These are phyloP conservation scores for Bruguiera hainesii DNA, from an alignment of 441 rosid genomes.

Conservation along the genomic window DNA sequence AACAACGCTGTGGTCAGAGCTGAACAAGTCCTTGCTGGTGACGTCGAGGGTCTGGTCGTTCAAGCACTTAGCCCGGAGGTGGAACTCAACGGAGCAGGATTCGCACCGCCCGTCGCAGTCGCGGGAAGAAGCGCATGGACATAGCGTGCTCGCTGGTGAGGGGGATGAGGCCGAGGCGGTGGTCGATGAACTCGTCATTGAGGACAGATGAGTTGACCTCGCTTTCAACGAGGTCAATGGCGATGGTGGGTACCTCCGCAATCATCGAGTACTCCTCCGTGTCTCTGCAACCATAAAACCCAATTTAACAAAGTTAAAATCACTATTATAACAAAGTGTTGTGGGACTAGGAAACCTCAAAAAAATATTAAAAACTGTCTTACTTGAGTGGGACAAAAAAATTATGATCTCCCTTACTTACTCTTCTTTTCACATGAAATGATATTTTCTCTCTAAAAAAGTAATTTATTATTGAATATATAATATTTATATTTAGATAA, in stretches of 20 bases:
- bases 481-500: too few relatives aligned
- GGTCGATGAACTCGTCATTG: conserved; percentile 94
- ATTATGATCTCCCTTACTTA: too few relatives aligned
- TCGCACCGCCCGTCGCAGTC: conserved; percentile 98
- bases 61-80: conserved; percentile 68
- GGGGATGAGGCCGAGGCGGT: conserved; percentile 88
- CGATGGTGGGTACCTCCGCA: conserved; percentile 90
- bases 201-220: conserved; percentile 93
- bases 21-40: conserved; percentile 71
- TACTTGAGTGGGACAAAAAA: too few relatives aligned
- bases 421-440: too few relatives aligned
- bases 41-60: conserved; percentile 87
- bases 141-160: conserved; percentile 84
- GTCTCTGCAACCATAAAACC: too few relatives aligned
- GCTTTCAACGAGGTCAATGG: conserved; percentile 94
- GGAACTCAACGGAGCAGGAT: conserved; percentile 94
- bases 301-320: too few relatives aligned
- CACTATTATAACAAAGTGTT: too few relatives aligned
- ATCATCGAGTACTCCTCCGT: conserved; percentile 17
- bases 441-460: too few relatives aligned
- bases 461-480: too few relatives aligned
- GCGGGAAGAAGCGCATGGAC: conserved; percentile 90
- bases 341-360: too few relatives aligned
- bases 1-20: conserved; percentile 77
- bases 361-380: too few relatives aligned